A percentile compares a stretch with the other conserved stretches of the same genome.
Evolutionary conservation across 129 eudicot genomes (phyloP).

Genomic region (Chrysanthemum makinoi): DNA sequence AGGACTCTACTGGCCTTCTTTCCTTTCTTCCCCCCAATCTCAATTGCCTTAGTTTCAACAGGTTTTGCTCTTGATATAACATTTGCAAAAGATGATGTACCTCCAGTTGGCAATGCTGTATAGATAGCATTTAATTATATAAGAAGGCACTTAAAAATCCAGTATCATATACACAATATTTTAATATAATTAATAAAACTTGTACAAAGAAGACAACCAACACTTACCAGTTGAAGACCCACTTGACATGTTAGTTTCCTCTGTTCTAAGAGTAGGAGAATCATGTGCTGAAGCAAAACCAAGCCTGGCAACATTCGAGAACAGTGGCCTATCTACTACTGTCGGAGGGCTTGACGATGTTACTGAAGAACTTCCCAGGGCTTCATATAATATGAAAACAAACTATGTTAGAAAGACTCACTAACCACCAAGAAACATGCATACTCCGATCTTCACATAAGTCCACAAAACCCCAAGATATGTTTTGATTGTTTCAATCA

Average conservation of each 20-base stretch:
- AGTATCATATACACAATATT: neutral
- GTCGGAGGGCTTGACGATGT: slow-evolving; percentile 68
- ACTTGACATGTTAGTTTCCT: slow-evolving; percentile 35
- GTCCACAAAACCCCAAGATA: too few species aligned
- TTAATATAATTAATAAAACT: neutral
- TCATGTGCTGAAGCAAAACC: slow-evolving; percentile 91
- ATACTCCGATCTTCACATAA: too few species aligned
- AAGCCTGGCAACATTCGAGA: slow-evolving; percentile 85
- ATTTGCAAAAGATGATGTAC: slow-evolving; percentile 68
- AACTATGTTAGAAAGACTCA: neutral
- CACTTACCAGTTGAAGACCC: slow-evolving; percentile 45
- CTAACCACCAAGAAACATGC: neutral
- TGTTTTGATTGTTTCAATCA: neutral
- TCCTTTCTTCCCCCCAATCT: slow-evolving; percentile 70
- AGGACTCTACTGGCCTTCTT: slow-evolving; percentile 72
- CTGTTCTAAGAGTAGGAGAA: slow-evolving; percentile 57
- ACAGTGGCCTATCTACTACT: slow-evolving; percentile 55
- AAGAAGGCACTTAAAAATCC: neutral
- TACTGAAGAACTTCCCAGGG: slow-evolving; percentile 66
- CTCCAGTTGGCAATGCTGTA: slow-evolving; percentile 37
- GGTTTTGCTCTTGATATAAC: slow-evolving; percentile 62
- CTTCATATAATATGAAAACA: slow-evolving; percentile 29
- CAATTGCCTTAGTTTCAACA: slow-evolving; percentile 47
- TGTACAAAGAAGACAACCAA: neutral
- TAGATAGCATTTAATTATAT: neutral